These are phyloP conservation scores for Exophiala mesophila DNA, from an alignment of 2,329 filamentous ascomycete genomes.

Conservation along the genomic window DNA sequence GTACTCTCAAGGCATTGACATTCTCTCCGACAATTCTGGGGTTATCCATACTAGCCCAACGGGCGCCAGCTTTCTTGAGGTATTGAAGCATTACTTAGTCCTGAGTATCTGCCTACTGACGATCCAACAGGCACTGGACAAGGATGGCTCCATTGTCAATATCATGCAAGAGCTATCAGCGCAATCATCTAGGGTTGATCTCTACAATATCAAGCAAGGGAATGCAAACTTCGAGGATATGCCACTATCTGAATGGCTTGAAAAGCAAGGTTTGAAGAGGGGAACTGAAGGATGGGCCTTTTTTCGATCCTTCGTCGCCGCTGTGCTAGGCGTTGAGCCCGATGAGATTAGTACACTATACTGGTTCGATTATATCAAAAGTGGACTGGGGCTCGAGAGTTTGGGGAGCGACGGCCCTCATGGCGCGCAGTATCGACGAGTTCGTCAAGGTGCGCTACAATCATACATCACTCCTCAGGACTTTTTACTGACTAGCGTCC, in stretches of 20 bases:
- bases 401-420: slow-evolving; percentile 49
- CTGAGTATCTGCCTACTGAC: too few relatives aligned
- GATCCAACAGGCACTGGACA: too few relatives aligned
- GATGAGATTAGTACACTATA: slow-evolving; percentile 46
- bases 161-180: background rate
- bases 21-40: too few relatives aligned
- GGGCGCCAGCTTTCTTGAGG: background rate
- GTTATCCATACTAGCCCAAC: too few relatives aligned
- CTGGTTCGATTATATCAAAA: slow-evolving; percentile 52
- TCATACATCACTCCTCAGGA: background rate
- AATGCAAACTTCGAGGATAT: background rate
- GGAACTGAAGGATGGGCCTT: background rate
- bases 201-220: background rate
- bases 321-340: slow-evolving; percentile 48
- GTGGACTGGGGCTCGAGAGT: slow-evolving; percentile 45
- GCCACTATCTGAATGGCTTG: too few relatives aligned
- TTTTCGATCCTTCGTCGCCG: slow-evolving; percentile 21
- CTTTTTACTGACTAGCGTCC: background rate
- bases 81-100: background rate
- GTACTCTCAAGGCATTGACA: too few relatives aligned
- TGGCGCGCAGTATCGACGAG: slow-evolving; percentile 50
- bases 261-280: too few relatives aligned
- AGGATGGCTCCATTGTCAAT: too few relatives aligned
- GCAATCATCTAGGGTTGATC: background rate
- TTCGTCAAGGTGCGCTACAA: slow-evolving; percentile 31